Percentiles rank a stretch among this genome's conserved stretches.
Evolutionary conservation across 2,329 filamentous ascomycete genomes (phyloP).

Genomic region (Fusarium sp.): DNA sequence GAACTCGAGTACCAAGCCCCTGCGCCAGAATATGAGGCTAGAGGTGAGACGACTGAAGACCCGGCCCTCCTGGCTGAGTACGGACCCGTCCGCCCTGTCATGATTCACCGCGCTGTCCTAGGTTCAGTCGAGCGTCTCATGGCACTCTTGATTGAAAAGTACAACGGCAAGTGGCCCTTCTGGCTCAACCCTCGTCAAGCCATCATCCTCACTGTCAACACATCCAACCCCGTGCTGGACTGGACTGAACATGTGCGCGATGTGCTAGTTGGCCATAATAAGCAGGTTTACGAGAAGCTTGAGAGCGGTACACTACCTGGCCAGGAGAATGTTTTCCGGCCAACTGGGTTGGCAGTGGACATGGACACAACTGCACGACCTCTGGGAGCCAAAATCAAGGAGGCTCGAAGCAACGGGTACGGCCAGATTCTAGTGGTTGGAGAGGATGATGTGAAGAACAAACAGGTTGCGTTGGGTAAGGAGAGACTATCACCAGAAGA

Average conservation of each 20-base stretch:
- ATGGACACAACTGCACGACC: conserved; percentile 72
- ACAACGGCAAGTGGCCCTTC: conserved; percentile 84
- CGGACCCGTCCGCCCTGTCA: conserved; percentile 74
- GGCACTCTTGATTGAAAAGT: conserved; percentile 86
- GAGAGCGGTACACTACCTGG: conserved; percentile 46
- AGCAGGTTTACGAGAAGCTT: conserved; percentile 49
- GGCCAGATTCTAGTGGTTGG: conserved; percentile 80
- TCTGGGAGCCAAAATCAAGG: conserved; percentile 75
- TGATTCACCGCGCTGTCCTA: conserved; percentile 86
- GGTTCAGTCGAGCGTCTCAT: conserved; percentile 87
- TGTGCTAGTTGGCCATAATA: conserved; percentile 61
- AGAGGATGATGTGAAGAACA: conserved; percentile 68
- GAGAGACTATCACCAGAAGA: conserved; percentile 58
- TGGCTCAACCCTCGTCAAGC: conserved; percentile 87
- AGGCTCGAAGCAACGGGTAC: conserved; percentile 78
- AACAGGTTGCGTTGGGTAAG: conserved; percentile 61
- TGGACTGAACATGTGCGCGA: conserved; percentile 61
- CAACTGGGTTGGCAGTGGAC: conserved; percentile 74
- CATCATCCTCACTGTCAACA: conserved; percentile 78
- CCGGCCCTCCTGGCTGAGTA: conserved; percentile 59
- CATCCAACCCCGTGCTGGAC: conserved; percentile 63
- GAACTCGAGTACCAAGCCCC: conserved; percentile 78
- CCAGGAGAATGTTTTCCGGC: conserved; percentile 60
- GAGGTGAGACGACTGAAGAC: conserved; percentile 62
- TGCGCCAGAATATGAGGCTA: conserved; percentile 69